phyloP scores from a whole-genome alignment of 805 yeast species.

The Yamadazyma laniorum region DNA sequence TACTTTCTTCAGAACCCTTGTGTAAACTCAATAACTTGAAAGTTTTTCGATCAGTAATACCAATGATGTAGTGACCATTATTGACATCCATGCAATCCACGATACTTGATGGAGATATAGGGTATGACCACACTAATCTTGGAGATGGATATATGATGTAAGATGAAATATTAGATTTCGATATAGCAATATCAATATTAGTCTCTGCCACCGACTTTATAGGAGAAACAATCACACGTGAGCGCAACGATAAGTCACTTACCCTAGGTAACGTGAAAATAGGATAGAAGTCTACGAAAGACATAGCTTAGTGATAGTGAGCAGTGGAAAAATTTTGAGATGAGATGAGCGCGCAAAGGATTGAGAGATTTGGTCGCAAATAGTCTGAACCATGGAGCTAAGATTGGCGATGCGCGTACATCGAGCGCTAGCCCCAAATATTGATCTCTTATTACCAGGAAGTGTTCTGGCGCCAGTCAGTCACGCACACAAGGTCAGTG shows the following conservation, averaged over 20 bases:
- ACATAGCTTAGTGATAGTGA: conserved; percentile 6
- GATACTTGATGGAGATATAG: conserved; percentile 47
- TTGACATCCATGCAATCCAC: conserved; percentile 42
- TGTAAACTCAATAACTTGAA: conserved; percentile 25
- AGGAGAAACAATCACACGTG: conserved; percentile 24
- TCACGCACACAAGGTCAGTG: no score
- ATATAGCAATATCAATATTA: conserved; percentile 49
- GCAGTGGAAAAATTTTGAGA: conserved; percentile 9
- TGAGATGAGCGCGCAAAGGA: conserved; percentile 6
- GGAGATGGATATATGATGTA: conserved; percentile 56
- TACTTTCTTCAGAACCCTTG: conserved; percentile 13
- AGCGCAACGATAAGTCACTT: conserved; percentile 24
- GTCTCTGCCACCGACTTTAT: conserved; percentile 22
- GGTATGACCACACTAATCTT: conserved; percentile 54
- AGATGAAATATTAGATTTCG: conserved; percentile 52
- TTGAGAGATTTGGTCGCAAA: no score
- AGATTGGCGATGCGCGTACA: no score
- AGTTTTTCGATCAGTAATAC: conserved; percentile 35
- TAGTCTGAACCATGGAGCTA: no score
- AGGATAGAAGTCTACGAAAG: conserved; percentile 29
- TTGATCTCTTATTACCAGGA: no score
- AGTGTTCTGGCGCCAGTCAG: no score
- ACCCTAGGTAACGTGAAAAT: conserved; percentile 33
- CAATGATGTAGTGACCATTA: conserved; percentile 30
- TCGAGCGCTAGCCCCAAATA: no score